phyloP scores from a whole-genome alignment of 805 yeast species.

The Saccharomycopsis sp. region DNA sequence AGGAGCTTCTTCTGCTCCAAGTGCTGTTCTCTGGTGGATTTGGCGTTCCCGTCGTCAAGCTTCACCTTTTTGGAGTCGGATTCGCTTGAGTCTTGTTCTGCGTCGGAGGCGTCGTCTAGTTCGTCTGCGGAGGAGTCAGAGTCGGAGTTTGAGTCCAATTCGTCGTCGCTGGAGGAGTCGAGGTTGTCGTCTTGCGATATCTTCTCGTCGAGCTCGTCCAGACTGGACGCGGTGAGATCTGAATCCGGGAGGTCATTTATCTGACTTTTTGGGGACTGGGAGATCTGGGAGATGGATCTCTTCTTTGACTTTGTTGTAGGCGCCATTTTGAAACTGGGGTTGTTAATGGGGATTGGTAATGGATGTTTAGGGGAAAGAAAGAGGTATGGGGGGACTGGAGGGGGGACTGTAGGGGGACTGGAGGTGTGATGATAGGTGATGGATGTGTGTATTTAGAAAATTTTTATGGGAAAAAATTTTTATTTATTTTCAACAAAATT shows the following conservation, averaged over 20 bases:
- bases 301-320: not conserved
- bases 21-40: conserved; percentile 59
- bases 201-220: conserved; percentile 24
- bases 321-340: not conserved
- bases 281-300: not conserved
- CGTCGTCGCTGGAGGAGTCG: conserved; percentile 26
- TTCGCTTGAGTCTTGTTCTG: conserved; percentile 28
- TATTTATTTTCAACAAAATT: no score
- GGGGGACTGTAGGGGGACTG: no score
- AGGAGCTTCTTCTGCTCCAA: conserved; percentile 74
- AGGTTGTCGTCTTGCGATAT: conserved; percentile 12
- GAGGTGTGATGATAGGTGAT: no score
- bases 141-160: conserved; percentile 24
- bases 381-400: no score
- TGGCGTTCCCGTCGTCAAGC: conserved; percentile 31
- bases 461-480: no score
- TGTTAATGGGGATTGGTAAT: no score
- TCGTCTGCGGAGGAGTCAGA: conserved; percentile 28
- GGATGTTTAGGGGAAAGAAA: no score
- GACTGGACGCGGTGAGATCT: conserved; percentile 2
- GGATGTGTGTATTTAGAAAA: no score
- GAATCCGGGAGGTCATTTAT: not conserved
- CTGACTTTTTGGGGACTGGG: not conserved
- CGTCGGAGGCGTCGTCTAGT: conserved; percentile 25
- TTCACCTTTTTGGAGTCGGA: conserved; percentile 28